These are phyloP conservation scores for Pleurostoma richardsiae DNA, from an alignment of 2,329 filamentous ascomycete species.

Conservation along the genomic window DNA sequence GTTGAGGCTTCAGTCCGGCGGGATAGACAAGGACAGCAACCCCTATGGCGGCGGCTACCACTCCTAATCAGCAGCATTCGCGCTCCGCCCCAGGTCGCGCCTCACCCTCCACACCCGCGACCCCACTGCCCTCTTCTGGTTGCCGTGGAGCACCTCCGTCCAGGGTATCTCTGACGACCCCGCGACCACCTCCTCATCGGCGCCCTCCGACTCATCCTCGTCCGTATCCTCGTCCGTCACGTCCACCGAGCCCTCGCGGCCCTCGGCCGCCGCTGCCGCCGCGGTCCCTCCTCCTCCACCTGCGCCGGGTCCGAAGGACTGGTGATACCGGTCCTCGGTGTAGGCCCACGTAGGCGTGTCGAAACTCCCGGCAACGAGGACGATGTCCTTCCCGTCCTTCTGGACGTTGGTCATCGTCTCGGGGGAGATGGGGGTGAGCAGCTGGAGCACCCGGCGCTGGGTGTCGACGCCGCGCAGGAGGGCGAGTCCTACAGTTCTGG, in stretches of 20 bases:
- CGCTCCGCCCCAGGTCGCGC: slow-evolving; percentile 48
- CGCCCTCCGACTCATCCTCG: slow-evolving; percentile 23
- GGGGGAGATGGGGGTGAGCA: slow-evolving; percentile 56
- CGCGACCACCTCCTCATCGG: slow-evolving; percentile 16
- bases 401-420: slow-evolving; percentile 32
- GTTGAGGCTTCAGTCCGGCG: too few relatives aligned
- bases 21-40: too few relatives aligned
- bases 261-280: slow-evolving; percentile 14
- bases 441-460: slow-evolving; percentile 46
- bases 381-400: slow-evolving; percentile 40
- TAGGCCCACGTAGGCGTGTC: slow-evolving; percentile 68
- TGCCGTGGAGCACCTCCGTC: slow-evolving; percentile 53
- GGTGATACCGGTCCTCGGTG: slow-evolving; percentile 52
- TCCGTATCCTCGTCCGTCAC: slow-evolving; percentile 27
- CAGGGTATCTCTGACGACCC: slow-evolving; percentile 41
- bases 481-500: slow-evolving; percentile 56
- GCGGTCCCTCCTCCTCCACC: slow-evolving; percentile 16
- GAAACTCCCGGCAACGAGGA: slow-evolving; percentile 64
- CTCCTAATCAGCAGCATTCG: slow-evolving; percentile 15
- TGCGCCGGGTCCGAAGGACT: background rate
- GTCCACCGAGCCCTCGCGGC: slow-evolving; percentile 22
- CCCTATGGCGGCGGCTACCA: slow-evolving; percentile 4
- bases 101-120: slow-evolving; percentile 60
- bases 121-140: slow-evolving; percentile 50
- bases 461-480: slow-evolving; percentile 67